A percentile compares a stretch with the other conserved stretches of the same genome.
These are phyloP conservation scores for Ophiocytium majus DNA, from an alignment of 352 stramenopile species.

Conservation along the genomic window DNA sequence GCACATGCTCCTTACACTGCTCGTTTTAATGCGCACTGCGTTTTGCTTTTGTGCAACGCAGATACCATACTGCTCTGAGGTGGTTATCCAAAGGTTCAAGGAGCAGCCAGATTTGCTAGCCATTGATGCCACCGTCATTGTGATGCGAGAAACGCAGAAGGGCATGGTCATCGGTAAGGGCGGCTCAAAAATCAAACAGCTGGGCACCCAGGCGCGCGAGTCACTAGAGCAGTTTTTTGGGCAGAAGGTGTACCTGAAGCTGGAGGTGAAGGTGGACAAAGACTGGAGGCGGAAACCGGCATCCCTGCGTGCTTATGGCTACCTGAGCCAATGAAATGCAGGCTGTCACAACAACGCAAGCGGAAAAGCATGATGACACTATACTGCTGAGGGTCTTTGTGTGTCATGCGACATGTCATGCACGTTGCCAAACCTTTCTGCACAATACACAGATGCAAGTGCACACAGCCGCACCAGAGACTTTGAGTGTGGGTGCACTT, in stretches of 20 bases:
- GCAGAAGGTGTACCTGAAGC: constrained; percentile 64
- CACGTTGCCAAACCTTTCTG: no score
- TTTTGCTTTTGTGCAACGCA: no score
- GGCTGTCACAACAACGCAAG: no score
- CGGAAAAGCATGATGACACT: no score
- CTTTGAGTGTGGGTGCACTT: no score
- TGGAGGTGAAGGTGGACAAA: constrained; percentile 73
- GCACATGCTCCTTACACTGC: not conserved
- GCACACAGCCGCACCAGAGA: no score
- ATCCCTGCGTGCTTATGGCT: constrained; percentile 69
- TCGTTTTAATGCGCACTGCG: not conserved
- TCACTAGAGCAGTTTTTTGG: constrained; percentile 62
- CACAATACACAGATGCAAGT: no score
- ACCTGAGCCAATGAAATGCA: no score
- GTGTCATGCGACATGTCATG: no score
- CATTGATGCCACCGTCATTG: constrained; percentile 63
- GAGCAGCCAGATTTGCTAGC: constrained; percentile 60
- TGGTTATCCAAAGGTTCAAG: constrained; percentile 70
- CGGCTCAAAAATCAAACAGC: constrained; percentile 69
- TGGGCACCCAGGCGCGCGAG: constrained; percentile 65
- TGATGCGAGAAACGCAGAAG: constrained; percentile 73
- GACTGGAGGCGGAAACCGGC: constrained; percentile 71
- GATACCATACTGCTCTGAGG: constrained; percentile 75
- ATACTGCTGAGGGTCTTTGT: no score
- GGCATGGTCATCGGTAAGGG: constrained; percentile 71